Base-by-base conservation (phyloP, 1,284 basidiomycete species). In the Chondrostereum purpureum region DNA sequence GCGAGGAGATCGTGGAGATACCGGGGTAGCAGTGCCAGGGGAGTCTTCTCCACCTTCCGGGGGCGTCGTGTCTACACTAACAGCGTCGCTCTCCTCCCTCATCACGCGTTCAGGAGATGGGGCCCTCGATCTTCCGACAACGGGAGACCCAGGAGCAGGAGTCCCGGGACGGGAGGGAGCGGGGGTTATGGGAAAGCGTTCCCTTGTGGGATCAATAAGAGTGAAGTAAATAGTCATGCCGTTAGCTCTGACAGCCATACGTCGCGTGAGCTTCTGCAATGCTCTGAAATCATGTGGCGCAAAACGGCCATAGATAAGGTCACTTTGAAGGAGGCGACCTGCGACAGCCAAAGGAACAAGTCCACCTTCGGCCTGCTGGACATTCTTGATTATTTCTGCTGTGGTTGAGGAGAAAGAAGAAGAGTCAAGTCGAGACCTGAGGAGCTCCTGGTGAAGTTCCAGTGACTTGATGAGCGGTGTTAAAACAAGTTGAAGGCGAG, bases 191-290 rank as follows among this genome's bases (percentile, higher is more conserved):
- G 75, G 77, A 50, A 83, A 83, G 44, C 60, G 68, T 53, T 80
- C 77, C 31, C 77, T 62, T 14, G 68, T 73, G 0, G 80, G 75
- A 48, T 85, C 80, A 16, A 84, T 74, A 18, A 86, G 56, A 1
- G 63, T 60, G 52, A 81, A 86, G 58, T 85, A 89, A 42, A 77
- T 64, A 4, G 65, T 65, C 72, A 88, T 72, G 5, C 86, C 88
- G 50, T 83, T 72, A 4, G 77, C 75, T 5, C 82, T 69, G 11
- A 76, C 74, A 5, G 73, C 68, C 53, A 87, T 66, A 5, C 74
- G 65, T 36, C 78, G 67, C 5, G 67, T 63, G 10, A 73, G 57
- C 22, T 63, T 58, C 44, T 86, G 81, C 19, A 90, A 67, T 0
- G 61, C 59, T 1, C 58, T 58, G 44, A 83, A 78, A 55, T 88